Base-by-base conservation (phyloP, 2,329 filamentous ascomycete species). In the Cladorrhinum sp. region DNA sequence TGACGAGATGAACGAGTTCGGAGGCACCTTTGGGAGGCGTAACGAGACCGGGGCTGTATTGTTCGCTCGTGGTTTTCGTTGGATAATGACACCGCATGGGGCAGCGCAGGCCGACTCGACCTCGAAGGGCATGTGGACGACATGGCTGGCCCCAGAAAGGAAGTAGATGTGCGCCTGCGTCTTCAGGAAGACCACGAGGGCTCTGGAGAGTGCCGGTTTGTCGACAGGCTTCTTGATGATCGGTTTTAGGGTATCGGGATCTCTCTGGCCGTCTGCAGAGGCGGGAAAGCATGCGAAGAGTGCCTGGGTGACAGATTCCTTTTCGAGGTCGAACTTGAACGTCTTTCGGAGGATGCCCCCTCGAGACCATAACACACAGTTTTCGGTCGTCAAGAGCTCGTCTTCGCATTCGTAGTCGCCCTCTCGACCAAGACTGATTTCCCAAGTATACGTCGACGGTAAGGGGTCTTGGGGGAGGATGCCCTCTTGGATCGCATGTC, bases 151-250 rank as follows among this genome's bases (percentile, higher is more conserved):
- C 20, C 93, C 93, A 1, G 90, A 85, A 38, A 98, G 83, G 72
- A 96, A 97, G 79, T 93, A 96, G 65, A 99, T 86, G 72, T 98
- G 93, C 22, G 91, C 92, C 71, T 98, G 93, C 0, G 91, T 93
- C 75, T 91, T 93, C 66, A 99, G 84, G 67, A 98, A 90, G 54
- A 99, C 90, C 7, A 98, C 91, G 63, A 99, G 77, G 3, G 93
- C 92, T 69, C 88, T 83, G 48, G 84, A 82, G 23, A 85, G 73
- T 0, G 65, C 60, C 10, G 65, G 66, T 13, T 65, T 64, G 9
- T 65, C 60, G 10, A 65, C 57, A 7, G 63, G 6, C 13, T 48
- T 59, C 13, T 51, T 58, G 12, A 64, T 51, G 38, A 2, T 49
- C 62, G 52, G 23, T 54, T 38, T 48, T 55, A 29, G 20, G 10